Evolutionary conservation across 1,139 yeast genomes (phyloP), one percentile per base, ranked within the genome.

Genomic region (Saccharomyces pastorianus): DNA sequence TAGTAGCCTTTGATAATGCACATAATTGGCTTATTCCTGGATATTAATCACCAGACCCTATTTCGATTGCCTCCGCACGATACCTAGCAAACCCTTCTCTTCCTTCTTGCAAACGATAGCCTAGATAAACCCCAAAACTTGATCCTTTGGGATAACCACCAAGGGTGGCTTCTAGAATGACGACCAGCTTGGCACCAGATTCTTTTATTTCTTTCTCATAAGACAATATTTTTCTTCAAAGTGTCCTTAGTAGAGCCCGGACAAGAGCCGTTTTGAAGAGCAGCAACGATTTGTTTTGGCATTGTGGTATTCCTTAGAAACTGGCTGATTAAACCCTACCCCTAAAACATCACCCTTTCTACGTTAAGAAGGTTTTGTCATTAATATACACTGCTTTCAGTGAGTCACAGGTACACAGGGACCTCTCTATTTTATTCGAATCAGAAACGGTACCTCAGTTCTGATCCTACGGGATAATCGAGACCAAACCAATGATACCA

Each of bases 141-240:
- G 69, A 61, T 3, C 76, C 76, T 56, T 74, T 74, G 4, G 77
- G 76, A 55, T 74, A 74, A 3, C 77, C 77, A 14, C 77, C 77
- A 20, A 74, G 57, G 1, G 71, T 61, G 8, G 76, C 76, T 57
- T 74, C 77, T 14, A 77, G 77, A 49, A 74, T 59, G 11, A 73
- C 75, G n/a, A 74, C 73, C 41, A 74, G 60, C 31, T 69, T 64
- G 20, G 69, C 70, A 1, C 69, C 63, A 11, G 64, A 58, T 1
- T 60, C 62, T 48, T 60, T 63, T 34, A 73, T 60, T 53, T 71
- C 70, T 7, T 61, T 55, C 55, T 73, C 75, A 57, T 68, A 73
- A 1, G 71, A 62, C 14, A 73, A 56, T 49, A 73, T 72, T 53
- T 71, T 71, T 9, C n/a, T 61, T 61, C 27, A 73, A 53, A 4